Percentiles rank a stretch among this genome's conserved stretches.
Evolutionary conservation across 495 filamentous ascomycete species (phyloP).

Genomic region (Diplogelasinospora grovesii): DNA sequence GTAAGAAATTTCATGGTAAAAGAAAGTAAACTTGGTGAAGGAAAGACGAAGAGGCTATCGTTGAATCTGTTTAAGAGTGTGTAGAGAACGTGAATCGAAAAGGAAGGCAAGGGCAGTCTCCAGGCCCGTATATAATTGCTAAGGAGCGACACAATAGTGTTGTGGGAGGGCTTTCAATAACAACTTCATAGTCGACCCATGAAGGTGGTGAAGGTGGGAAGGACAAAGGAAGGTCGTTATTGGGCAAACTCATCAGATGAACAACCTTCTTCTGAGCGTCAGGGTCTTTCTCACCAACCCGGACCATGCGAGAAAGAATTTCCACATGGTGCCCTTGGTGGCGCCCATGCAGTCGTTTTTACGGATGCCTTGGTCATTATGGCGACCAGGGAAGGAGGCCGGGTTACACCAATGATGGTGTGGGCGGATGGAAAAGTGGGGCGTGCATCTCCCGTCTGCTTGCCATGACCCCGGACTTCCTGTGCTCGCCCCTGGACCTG

Average conservation of each 20-base stretch:
- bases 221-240: not conserved
- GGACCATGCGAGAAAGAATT: not conserved
- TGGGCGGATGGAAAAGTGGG: too few species aligned
- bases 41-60: not conserved
- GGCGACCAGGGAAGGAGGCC: not conserved
- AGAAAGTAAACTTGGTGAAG: too few species aligned
- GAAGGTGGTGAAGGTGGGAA: not conserved
- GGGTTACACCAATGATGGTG: not conserved
- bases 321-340: slow-evolving; percentile 1
- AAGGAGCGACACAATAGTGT: slow-evolving; percentile 3
- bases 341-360: not conserved
- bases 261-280: not conserved
- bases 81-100: not conserved
- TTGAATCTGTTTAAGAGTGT: not conserved
- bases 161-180: too few species aligned
- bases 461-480: too few species aligned
- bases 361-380: not conserved
- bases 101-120: slow-evolving; percentile 1
- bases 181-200: too few species aligned
- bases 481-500: too few species aligned
- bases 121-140: not conserved
- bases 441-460: too few species aligned
- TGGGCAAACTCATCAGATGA: not conserved
- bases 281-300: not conserved
- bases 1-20: slow-evolving; percentile 7